Conservation (phyloP, 176 grass and related monocot species). For the Neostapfia colusana region DNA sequence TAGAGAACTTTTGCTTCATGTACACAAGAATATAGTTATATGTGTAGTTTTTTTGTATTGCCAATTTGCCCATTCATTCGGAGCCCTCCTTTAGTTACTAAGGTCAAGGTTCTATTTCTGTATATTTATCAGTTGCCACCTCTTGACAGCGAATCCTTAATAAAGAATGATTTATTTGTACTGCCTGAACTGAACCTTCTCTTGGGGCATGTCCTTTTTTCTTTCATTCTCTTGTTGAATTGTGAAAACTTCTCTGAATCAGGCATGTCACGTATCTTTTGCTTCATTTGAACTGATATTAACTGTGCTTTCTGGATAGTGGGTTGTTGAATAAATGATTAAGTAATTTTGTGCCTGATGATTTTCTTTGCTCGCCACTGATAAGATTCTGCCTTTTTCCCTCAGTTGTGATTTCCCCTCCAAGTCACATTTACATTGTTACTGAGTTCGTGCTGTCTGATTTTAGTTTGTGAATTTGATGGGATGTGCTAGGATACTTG, state of each 20-base stretch:
- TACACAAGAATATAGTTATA: background rate
- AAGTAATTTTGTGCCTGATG: constrained; percentile 24
- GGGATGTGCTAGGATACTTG: background rate
- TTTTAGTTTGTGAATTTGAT: constrained; percentile 15
- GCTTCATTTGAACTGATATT: background rate
- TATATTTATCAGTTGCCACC: background rate
- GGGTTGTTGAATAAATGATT: constrained; percentile 32
- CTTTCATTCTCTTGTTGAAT: background rate
- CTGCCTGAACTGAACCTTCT: constrained; percentile 1
- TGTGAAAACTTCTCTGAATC: background rate
- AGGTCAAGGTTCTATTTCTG: background rate
- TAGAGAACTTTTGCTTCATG: background rate
- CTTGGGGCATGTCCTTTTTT: background rate
- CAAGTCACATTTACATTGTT: too few species aligned
- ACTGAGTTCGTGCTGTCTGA: background rate
- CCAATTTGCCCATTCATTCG: background rate
- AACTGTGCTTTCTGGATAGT: background rate
- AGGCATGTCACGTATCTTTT: background rate
- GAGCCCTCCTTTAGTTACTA: background rate
- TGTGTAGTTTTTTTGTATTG: background rate
- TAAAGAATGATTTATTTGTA: background rate
- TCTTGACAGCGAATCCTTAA: background rate
- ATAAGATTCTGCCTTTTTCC: too few species aligned
- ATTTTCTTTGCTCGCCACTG: constrained; percentile 20
- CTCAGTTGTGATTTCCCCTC: too few species aligned